Base-by-base conservation (phyloP, 2,329 filamentous ascomycete genomes). In the Colletotrichum tamarilloi region DNA sequence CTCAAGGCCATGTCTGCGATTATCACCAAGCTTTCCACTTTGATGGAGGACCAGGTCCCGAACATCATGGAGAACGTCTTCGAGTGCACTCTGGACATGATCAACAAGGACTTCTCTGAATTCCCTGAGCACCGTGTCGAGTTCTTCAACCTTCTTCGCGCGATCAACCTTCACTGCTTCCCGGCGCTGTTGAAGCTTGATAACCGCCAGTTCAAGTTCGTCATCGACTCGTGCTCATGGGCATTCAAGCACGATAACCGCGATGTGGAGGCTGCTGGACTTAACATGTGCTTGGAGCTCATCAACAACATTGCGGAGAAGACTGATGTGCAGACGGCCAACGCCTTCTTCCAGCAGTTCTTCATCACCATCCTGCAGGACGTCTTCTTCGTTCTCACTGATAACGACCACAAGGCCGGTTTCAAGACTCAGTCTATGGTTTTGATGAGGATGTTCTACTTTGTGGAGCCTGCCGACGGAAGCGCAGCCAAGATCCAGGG, bases 201-300 rank as follows among this genome's bases (percentile, higher is more conserved):
- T 81, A 96, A 94, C 79, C 92, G 95, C 73, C 97, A 98, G 81
- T 99, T 99, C 91, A 99, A 99, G 86, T 97, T 98, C 80, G 95
- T 99, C 79, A 98, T 99, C 77, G 97, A 99, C 83, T 97, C 96
- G 46, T 99, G 97, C 88, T 95, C 98, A 89, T 99, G 97, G 97
- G 97, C 97, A n/a, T 98, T 96, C 87, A 99, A 99, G 87, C 97
- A 99, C 84, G 97, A 99, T 86, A 99, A 99, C 85, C 94, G 97
- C 74, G 95, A 98, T 81, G 97, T 99, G 35, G 97, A 99, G 84
- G 95, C 94, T 77, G 97, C 97, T 52, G 97, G 97, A 74, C 91
- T 99, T 74, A 97, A 95, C 84, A 99, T 99, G 97, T 98, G 96
- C 83, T 91, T 98, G 77, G 97, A 99, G 85, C 88, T 99, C 76